phyloP scores from a whole-genome alignment of 192 early-diverging fungal genomes.

The Coemansia aciculifera region DNA sequence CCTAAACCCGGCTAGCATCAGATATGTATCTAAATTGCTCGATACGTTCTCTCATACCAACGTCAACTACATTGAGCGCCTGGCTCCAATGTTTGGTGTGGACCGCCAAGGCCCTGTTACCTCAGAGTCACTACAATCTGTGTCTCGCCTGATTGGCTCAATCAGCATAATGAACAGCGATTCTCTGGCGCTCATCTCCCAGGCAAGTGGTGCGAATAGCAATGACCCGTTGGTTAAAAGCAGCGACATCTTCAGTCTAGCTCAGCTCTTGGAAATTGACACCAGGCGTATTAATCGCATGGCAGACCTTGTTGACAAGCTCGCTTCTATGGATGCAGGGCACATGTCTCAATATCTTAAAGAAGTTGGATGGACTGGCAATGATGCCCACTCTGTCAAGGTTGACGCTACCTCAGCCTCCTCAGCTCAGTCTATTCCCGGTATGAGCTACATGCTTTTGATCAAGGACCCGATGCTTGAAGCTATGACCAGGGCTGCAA shows the following conservation, averaged over 20 bases:
- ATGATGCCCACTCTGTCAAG: background rate
- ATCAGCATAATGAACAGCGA: constrained; percentile 19
- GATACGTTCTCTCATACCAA: constrained; percentile 12
- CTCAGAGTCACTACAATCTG: constrained; percentile 7
- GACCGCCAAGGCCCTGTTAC: constrained; percentile 7
- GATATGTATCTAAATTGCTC: constrained; percentile 32
- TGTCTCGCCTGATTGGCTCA: constrained; percentile 9
- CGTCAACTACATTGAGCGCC: background rate
- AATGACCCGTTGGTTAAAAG: constrained; percentile 16
- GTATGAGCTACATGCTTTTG: constrained; percentile 31
- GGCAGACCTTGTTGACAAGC: constrained; percentile 15
- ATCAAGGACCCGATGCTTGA: constrained; percentile 20
- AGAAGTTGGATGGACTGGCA: constrained; percentile 27
- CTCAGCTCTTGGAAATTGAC: constrained; percentile 19
- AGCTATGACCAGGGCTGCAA: constrained; percentile 14
- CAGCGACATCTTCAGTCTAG: constrained; percentile 20
- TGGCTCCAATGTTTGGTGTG: constrained; percentile 40
- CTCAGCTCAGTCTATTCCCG: constrained; percentile 16
- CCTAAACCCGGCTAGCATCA: constrained; percentile 18
- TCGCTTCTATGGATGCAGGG: constrained; percentile 1
- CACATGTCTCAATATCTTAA: constrained; percentile 19
- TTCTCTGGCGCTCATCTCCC: constrained; percentile 2
- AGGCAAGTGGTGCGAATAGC: constrained; percentile 9
- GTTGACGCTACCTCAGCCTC: background rate
- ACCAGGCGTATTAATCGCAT: constrained; percentile 14